These are phyloP conservation scores for Fusarium fujikuroi DNA, from an alignment of 2,329 filamentous ascomycete species.

Conservation along the genomic window DNA sequence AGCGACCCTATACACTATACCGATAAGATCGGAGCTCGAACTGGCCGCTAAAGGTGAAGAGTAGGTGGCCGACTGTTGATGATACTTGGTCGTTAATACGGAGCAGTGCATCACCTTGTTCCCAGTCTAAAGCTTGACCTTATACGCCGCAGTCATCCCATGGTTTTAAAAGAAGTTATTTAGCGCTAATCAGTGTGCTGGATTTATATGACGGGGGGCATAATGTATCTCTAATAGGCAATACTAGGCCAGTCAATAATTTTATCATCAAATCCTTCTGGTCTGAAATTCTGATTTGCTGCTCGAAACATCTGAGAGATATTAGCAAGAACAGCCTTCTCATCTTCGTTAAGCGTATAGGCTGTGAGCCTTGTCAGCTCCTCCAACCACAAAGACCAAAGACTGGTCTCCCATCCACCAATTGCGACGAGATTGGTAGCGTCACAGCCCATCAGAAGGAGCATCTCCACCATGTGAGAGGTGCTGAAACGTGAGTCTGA, in stretches of 20 bases:
- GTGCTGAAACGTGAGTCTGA: neutral
- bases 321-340: neutral
- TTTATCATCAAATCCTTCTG: neutral
- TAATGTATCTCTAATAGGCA: neutral
- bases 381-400: neutral
- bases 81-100: too few relatives aligned
- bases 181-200: too few relatives aligned
- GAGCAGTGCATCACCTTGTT: too few relatives aligned
- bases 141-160: too few relatives aligned
- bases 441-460: neutral
- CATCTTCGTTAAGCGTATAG: neutral
- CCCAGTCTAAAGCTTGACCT: too few relatives aligned
- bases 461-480: neutral
- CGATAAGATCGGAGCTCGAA: too few relatives aligned
- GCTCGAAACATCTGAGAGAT: neutral
- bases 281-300: neutral
- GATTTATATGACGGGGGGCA: fast-evolving
- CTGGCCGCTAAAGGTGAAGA: too few relatives aligned
- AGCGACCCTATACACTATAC: too few relatives aligned
- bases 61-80: too few relatives aligned
- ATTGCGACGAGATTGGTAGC: neutral
- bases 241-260: neutral
- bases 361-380: neutral
- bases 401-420: neutral
- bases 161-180: too few relatives aligned